A percentile compares a stretch with the other conserved stretches of the same genome.
These are phyloP conservation scores for Malus hybrid DNA, from an alignment of 331 rosid species.

Conservation along the genomic window DNA sequence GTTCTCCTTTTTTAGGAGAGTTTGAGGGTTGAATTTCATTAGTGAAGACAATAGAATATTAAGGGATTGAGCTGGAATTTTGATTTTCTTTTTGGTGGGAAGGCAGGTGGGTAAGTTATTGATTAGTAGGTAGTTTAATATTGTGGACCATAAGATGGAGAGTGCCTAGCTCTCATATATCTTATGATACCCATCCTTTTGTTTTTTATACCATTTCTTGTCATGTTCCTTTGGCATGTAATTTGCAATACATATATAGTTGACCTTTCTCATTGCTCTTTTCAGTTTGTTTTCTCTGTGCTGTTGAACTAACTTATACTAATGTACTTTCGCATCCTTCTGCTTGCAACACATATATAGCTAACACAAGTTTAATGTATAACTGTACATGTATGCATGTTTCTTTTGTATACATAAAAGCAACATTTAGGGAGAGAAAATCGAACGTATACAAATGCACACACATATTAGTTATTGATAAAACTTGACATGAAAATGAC, in stretches of 20 bases:
- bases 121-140: neutral
- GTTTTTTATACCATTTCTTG: neutral
- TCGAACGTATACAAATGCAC: neutral
- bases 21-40: neutral
- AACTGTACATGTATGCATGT: neutral
- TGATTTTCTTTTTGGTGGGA: conserved; percentile 11
- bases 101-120: conserved; percentile 28
- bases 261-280: neutral
- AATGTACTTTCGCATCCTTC: neutral
- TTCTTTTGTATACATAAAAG: neutral
- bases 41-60: neutral
- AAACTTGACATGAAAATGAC: neutral
- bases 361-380: neutral
- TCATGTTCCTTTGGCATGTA: conserved; percentile 10
- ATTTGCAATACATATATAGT: neutral
- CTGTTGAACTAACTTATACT: neutral
- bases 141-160: conserved; percentile 14
- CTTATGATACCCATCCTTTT: neutral
- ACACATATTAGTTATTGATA: too few relatives aligned
- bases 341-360: neutral
- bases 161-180: neutral
- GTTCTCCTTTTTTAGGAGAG: neutral
- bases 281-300: neutral
- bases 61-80: conserved; percentile 5
- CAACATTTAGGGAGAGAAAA: neutral